Percentiles rank a stretch among this genome's conserved stretches.
Evolutionary conservation across 1,139 yeast genomes (phyloP).

Genomic region (Sugiyamaella xylanicola): DNA sequence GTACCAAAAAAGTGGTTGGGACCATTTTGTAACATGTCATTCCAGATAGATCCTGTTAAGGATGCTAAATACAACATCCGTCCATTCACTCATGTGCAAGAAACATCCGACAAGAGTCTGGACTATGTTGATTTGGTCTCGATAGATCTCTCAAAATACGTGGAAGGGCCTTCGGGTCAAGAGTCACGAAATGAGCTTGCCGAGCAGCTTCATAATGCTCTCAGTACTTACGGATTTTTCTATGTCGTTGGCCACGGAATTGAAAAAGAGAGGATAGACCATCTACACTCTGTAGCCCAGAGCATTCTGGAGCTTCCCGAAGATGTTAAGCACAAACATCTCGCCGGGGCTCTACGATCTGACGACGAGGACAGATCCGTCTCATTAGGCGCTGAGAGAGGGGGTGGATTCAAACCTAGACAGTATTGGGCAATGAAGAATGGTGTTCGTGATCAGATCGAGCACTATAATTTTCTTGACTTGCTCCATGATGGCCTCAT

Average conservation of each 20-base stretch:
- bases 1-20: background rate
- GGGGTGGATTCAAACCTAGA: slow-evolving; percentile 52
- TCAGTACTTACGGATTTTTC: slow-evolving; percentile 52
- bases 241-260: slow-evolving; percentile 48
- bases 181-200: slow-evolving; percentile 43
- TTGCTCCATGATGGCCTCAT: slow-evolving; percentile 46
- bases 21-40: background rate
- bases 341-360: slow-evolving; percentile 47
- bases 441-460: slow-evolving; percentile 48
- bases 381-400: slow-evolving; percentile 51
- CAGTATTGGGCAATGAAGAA: slow-evolving; percentile 42
- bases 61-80: slow-evolving; percentile 41
- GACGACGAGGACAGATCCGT: slow-evolving; percentile 44
- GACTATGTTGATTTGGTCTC: slow-evolving; percentile 43
- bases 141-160: slow-evolving; percentile 45
- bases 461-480: slow-evolving; percentile 82
- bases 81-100: slow-evolving; percentile 43
- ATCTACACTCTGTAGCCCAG: slow-evolving; percentile 46
- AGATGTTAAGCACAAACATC: slow-evolving; percentile 46
- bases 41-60: slow-evolving; percentile 17
- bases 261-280: slow-evolving; percentile 39
- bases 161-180: slow-evolving; percentile 44
- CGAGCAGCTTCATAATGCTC: slow-evolving; percentile 43
- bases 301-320: slow-evolving; percentile 48
- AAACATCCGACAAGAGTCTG: slow-evolving; percentile 30